A percentile compares a stretch with the other conserved stretches of the same genome.
These are phyloP conservation scores for Trichoderma polysporum DNA, from an alignment of 2,329 filamentous ascomycete species.

Conservation along the genomic window DNA sequence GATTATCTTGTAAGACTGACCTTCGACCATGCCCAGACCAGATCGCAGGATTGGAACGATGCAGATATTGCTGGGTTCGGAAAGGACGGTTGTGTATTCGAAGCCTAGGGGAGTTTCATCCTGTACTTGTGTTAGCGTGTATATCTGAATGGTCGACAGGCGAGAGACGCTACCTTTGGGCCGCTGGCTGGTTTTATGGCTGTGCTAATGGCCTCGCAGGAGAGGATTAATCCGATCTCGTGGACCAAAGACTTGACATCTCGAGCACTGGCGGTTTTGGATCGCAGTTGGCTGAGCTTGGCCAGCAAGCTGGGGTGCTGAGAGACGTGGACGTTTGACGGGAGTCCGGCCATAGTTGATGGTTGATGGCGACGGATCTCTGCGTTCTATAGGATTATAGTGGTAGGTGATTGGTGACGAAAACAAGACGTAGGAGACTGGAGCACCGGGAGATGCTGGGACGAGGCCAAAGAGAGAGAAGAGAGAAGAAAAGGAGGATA, in stretches of 20 bases:
- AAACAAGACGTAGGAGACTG: not conserved
- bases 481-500: not conserved
- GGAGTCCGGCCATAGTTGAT: slow-evolving; percentile 43
- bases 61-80: slow-evolving; percentile 67
- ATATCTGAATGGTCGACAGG: not conserved
- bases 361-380: no score
- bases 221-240: slow-evolving; percentile 81
- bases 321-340: slow-evolving; percentile 72
- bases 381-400: not conserved
- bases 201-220: slow-evolving; percentile 73
- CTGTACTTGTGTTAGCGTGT: slow-evolving; percentile 42
- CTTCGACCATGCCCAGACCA: slow-evolving; percentile 87
- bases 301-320: slow-evolving; percentile 80
- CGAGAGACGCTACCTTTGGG: slow-evolving; percentile 57
- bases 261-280: slow-evolving; percentile 63
- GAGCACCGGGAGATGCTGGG: not conserved
- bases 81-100: slow-evolving; percentile 64
- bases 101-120: slow-evolving; percentile 77
- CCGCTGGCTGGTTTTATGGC: slow-evolving; percentile 57
- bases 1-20: slow-evolving; percentile 40
- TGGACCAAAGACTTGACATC: slow-evolving; percentile 82
- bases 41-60: slow-evolving; percentile 92
- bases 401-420: not conserved
- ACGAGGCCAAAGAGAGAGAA: slow-evolving; percentile 1
- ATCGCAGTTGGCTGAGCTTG: slow-evolving; percentile 88